phyloP scores from a whole-genome alignment of 208 protist species.

The Herpetomonas samuelpessoai region DNA sequence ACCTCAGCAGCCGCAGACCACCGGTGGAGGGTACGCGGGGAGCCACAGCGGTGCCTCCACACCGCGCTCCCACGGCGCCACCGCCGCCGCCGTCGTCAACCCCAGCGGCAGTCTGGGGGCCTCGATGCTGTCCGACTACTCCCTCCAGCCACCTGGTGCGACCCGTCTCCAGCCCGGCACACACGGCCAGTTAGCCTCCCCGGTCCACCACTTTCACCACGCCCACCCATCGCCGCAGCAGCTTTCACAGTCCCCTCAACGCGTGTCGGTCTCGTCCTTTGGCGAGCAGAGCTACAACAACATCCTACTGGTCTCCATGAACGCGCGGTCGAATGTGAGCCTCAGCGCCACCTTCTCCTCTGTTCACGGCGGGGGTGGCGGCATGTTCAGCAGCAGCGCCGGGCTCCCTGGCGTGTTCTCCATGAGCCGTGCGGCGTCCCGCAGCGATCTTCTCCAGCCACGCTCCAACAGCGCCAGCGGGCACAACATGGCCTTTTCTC shows the following conservation, averaged over 20 bases:
- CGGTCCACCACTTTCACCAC: slow-evolving; percentile 19
- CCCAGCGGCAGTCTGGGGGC: no score
- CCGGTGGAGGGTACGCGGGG: no score
- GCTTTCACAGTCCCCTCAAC: not conserved
- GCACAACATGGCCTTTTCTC: not conserved
- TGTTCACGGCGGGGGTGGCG: not conserved
- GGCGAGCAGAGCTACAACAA: slow-evolving; percentile 32
- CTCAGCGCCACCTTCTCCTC: slow-evolving; percentile 1
- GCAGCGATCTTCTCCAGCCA: slow-evolving; percentile 11
- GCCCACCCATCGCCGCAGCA: no score
- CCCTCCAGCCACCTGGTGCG: no score
- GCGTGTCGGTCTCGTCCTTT: not conserved
- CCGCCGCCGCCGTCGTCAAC: no score
- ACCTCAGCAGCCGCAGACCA: no score
- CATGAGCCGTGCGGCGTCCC: slow-evolving; percentile 2
- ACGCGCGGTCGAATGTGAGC: slow-evolving; percentile 24
- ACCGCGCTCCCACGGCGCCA: no score
- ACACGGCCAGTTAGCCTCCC: no score
- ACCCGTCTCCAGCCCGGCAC: no score
- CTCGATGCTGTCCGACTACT: no score
- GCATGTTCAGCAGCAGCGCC: not conserved
- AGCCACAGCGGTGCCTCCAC: no score
- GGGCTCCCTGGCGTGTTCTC: not conserved
- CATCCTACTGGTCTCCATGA: slow-evolving; percentile 29
- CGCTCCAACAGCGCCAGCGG: not conserved